phyloP scores from a whole-genome alignment of 352 stramenopile genomes.

The Salisapilia sapeloensis region DNA sequence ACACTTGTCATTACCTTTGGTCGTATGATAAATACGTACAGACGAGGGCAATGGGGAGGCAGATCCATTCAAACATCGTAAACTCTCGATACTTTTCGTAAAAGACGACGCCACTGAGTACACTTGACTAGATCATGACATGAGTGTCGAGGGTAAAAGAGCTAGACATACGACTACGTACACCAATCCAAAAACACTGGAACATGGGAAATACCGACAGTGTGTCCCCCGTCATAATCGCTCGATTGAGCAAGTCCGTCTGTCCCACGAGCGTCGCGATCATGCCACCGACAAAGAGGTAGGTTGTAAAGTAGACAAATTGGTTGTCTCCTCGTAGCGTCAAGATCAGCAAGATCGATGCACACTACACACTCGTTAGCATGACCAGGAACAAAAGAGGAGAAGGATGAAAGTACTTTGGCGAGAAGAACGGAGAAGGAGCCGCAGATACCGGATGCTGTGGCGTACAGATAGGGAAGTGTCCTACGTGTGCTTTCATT shows the following conservation, averaged over 20 bases:
- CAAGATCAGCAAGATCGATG: slow-evolving; percentile 62
- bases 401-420: slow-evolving; percentile 17
- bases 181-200: slow-evolving; percentile 79
- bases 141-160: slow-evolving; percentile 2
- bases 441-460: slow-evolving; percentile 64
- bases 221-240: slow-evolving; percentile 73
- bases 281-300: slow-evolving; percentile 70
- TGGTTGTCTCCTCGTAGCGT: slow-evolving; percentile 69
- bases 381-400: not conserved
- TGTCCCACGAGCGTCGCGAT: slow-evolving; percentile 68
- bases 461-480: slow-evolving; percentile 67
- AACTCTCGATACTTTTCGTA: slow-evolving; percentile 76
- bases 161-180: slow-evolving; percentile 10
- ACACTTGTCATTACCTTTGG: not conserved
- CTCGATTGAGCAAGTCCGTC: slow-evolving; percentile 67
- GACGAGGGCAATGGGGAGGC: slow-evolving; percentile 46
- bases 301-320: slow-evolving; percentile 74
- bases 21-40: slow-evolving; percentile 22
- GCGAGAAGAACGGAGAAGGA: slow-evolving; percentile 70
- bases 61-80: slow-evolving; percentile 65
- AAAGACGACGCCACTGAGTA: slow-evolving; percentile 69
- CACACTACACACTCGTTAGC: slow-evolving; percentile 17
- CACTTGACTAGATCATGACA: slow-evolving; percentile 33
- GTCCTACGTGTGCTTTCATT: slow-evolving; percentile 52
- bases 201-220: slow-evolving; percentile 80